Percentiles rank a stretch among this genome's conserved stretches.
Conservation (phyloP, 2,329 filamentous ascomycete species). For the Lachnellula hyalina region DNA sequence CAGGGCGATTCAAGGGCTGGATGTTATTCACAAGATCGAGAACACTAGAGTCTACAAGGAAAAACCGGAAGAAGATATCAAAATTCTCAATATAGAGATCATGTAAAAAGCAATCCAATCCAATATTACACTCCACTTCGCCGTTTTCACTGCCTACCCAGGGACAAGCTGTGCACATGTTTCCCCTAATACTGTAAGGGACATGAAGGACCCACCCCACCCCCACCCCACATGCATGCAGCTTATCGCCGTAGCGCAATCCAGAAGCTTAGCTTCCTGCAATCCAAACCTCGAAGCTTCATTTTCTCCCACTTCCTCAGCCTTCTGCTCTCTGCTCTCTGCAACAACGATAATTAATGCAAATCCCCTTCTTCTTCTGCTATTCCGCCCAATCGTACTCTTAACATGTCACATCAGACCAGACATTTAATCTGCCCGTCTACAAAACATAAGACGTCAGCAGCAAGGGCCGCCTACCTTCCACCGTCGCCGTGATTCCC, state of each 20-base stretch:
- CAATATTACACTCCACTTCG: background rate
- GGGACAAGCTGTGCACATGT: background rate
- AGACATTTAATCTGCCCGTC: background rate
- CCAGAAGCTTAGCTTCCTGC: background rate
- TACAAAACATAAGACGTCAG: slow-evolving; percentile 1
- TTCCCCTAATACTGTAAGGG: background rate
- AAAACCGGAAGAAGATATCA: slow-evolving; percentile 95
- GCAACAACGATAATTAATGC: background rate
- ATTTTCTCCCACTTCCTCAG: background rate
- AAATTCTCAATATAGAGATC: slow-evolving; percentile 77
- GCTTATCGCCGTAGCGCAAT: slow-evolving; percentile 6
- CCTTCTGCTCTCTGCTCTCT: background rate
- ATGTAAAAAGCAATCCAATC: slow-evolving; percentile 20
- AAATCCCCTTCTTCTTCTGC: background rate
- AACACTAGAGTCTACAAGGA: slow-evolving; percentile 81
- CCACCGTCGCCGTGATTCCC: background rate
- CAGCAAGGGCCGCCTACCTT: background rate
- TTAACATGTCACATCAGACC: slow-evolving; percentile 5
- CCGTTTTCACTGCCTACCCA: background rate
- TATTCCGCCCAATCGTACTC: background rate
- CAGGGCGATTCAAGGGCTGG: slow-evolving; percentile 79
- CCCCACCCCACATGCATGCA: background rate
- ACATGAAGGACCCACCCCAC: no score
- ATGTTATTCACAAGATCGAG: slow-evolving; percentile 95
- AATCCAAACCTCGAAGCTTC: no score